Percentiles rank a stretch among this genome's conserved stretches.
These are phyloP conservation scores for Magnusiomyces magnusii DNA, from an alignment of 1,139 yeast species.

Conservation along the genomic window DNA sequence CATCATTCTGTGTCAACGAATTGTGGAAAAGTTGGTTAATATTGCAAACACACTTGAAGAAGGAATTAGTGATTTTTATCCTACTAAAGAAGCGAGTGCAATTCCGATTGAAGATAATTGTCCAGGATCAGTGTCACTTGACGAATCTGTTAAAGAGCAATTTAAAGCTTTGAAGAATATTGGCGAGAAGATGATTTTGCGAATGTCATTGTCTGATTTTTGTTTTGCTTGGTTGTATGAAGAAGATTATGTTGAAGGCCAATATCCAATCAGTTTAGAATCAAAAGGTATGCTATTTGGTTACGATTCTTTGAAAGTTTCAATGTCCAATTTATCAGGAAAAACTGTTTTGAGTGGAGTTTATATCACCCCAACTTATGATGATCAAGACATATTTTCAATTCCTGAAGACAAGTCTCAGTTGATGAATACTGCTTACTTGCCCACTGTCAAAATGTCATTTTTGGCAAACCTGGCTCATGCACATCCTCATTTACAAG, in stretches of 20 bases:
- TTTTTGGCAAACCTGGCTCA: slow-evolving; percentile 13
- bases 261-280: slow-evolving; percentile 29
- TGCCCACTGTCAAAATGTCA: slow-evolving; percentile 28
- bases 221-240: slow-evolving; percentile 73
- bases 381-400: slow-evolving; percentile 17
- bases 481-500: slow-evolving; percentile 17
- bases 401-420: slow-evolving; percentile 17
- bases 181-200: slow-evolving; percentile 38
- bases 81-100: background rate
- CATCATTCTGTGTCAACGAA: slow-evolving; percentile 22
- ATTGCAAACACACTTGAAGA: slow-evolving; percentile 18
- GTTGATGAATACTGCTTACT: slow-evolving; percentile 27
- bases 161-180: slow-evolving; percentile 14
- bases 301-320: slow-evolving; percentile 41
- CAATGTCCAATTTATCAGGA: slow-evolving; percentile 20
- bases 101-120: background rate
- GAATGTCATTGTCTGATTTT: slow-evolving; percentile 55
- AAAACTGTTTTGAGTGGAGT: slow-evolving; percentile 35
- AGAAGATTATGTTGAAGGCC: slow-evolving; percentile 24
- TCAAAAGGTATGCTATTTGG: slow-evolving; percentile 71
- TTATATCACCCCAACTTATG: slow-evolving; percentile 28
- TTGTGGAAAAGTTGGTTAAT: slow-evolving; percentile 19
- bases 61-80: slow-evolving; percentile 12
- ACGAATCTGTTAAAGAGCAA: slow-evolving; percentile 9
- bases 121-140: background rate